Evolutionary conservation across 2,329 filamentous ascomycete genomes (phyloP).

Genomic region (Zalaria sp.): DNA sequence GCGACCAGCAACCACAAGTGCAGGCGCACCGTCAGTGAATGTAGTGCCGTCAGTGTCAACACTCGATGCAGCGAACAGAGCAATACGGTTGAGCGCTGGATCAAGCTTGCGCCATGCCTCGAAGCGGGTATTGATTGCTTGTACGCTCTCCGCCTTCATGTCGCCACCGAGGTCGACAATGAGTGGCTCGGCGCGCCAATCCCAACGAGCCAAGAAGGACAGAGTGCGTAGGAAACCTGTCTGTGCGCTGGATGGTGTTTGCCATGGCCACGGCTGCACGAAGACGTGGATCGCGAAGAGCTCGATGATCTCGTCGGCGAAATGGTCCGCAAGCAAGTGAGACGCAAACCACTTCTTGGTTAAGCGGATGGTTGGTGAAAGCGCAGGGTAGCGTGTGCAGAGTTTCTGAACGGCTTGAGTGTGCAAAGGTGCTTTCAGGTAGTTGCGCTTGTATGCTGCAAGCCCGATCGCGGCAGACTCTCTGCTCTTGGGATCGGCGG

Average conservation of each 20-base stretch:
- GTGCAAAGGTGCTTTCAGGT: conserved; percentile 59
- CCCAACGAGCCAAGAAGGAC: conserved; percentile 70
- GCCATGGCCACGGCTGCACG: conserved; percentile 69
- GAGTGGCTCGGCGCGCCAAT: conserved; percentile 76
- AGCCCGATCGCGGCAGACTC: conserved; percentile 59
- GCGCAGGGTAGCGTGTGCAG: conserved; percentile 62
- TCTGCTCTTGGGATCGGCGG: conserved; percentile 47
- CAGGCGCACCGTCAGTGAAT: conserved; percentile 62
- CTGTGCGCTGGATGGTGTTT: conserved; percentile 58
- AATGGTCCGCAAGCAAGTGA: conserved; percentile 65
- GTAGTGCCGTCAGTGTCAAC: conserved; percentile 63
- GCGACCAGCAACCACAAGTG: conserved; percentile 69
- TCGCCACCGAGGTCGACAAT: conserved; percentile 55
- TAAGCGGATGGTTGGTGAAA: conserved; percentile 72
- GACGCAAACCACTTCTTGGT: conserved; percentile 79
- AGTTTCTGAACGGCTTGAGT: conserved; percentile 69
- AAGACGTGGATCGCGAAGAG: conserved; percentile 68
- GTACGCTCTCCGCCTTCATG: conserved; percentile 46
- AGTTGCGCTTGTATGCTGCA: conserved; percentile 55
- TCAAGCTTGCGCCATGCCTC: conserved; percentile 80
- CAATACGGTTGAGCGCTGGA: conserved; percentile 70
- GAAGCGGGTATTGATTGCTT: conserved; percentile 55
- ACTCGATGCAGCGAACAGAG: conserved; percentile 69
- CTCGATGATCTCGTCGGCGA: conserved; percentile 72
- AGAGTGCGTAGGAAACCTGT: conserved; percentile 74